phyloP scores from a whole-genome alignment of 495 filamentous ascomycete species.

The Rostrohypoxylon terebratum region DNA sequence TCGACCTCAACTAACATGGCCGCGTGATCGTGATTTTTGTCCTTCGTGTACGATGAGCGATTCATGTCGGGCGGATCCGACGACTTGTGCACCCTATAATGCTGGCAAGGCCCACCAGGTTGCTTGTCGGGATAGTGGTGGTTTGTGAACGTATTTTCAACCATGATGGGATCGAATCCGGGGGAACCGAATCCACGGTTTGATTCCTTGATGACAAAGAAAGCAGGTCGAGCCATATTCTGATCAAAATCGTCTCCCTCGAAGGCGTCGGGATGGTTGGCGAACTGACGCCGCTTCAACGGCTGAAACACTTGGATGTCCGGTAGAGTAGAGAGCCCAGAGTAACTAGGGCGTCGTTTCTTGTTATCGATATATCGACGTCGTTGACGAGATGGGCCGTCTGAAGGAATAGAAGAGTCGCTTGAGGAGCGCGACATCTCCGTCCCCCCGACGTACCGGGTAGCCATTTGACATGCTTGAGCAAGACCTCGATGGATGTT shows the following conservation, averaged over 20 bases:
- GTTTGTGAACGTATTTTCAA: conserved; percentile 23
- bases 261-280: conserved; percentile 24
- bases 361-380: conserved; percentile 35
- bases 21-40: conserved; percentile 52
- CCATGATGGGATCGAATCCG: conserved; percentile 24
- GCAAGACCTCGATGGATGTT: conserved; percentile 24
- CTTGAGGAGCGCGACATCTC: conserved; percentile 52
- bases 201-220: conserved; percentile 50
- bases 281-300: conserved; percentile 44
- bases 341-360: conserved; percentile 46
- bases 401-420: conserved; percentile 47
- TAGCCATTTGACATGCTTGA: conserved; percentile 51
- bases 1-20: conserved; percentile 56
- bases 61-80: conserved; percentile 31
- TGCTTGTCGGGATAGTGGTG: conserved; percentile 17
- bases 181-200: conserved; percentile 11
- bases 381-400: conserved; percentile 33
- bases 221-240: conserved; percentile 38
- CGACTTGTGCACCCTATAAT: conserved; percentile 31
- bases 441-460: conserved; percentile 50
- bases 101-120: conserved; percentile 21
- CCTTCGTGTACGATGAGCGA: conserved; percentile 22
- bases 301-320: conserved; percentile 45
- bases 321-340: conserved; percentile 38
- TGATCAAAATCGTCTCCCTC: conserved; percentile 32